Conservation (phyloP, 306 rosid genomes). For the Prunus salicina region DNA sequence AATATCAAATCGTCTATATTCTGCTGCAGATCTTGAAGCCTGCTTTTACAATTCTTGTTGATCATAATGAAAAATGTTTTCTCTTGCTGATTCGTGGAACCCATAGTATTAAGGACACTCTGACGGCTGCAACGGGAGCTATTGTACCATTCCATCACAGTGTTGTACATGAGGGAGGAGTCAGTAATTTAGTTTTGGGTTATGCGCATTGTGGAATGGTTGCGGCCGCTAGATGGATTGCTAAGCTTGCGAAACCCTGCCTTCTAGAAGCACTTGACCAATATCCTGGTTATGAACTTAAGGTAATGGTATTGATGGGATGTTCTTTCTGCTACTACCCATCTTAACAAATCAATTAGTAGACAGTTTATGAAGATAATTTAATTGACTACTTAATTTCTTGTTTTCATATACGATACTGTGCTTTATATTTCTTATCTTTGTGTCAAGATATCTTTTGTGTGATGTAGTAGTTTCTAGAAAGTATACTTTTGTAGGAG, state of each 20-base stretch:
- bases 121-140: slow-evolving; percentile 89
- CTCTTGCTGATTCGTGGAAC: slow-evolving; percentile 90
- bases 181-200: slow-evolving; percentile 81
- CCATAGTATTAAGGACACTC: slow-evolving; percentile 93
- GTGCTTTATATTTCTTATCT: not conserved
- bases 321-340: not conserved
- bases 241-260: slow-evolving; percentile 78
- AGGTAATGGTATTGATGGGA: slow-evolving; percentile 40
- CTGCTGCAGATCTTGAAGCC: slow-evolving; percentile 89
- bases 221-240: slow-evolving; percentile 98
- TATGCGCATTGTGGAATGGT: slow-evolving; percentile 98
- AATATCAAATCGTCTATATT: slow-evolving; percentile 13
- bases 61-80: slow-evolving; percentile 54
- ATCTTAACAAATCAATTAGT: not conserved
- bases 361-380: not conserved
- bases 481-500: not conserved
- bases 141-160: slow-evolving; percentile 92
- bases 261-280: slow-evolving; percentile 60
- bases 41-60: slow-evolving; percentile 81
- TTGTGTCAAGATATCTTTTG: not conserved
- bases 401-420: not conserved
- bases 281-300: slow-evolving; percentile 63
- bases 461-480: not conserved
- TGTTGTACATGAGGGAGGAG: slow-evolving; percentile 82
- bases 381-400: not conserved